Conservation (phyloP, 148 eudicot genomes). For the Cornus kousa region DNA sequence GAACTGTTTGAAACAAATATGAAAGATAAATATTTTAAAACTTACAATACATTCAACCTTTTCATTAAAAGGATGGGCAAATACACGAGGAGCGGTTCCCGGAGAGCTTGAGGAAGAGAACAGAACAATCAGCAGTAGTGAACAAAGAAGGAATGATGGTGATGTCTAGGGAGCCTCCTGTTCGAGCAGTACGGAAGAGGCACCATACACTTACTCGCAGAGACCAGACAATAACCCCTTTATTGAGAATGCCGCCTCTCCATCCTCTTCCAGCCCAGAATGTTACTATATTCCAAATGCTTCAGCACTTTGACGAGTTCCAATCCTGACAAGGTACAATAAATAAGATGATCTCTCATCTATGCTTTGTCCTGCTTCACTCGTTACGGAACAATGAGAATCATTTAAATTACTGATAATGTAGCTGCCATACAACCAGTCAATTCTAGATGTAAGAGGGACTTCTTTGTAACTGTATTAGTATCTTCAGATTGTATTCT, state of each 20-base stretch:
- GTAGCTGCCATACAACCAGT: neutral
- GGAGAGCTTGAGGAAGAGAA: constrained; percentile 21
- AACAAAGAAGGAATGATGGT: constrained; percentile 15
- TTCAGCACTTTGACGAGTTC: constrained; percentile 17
- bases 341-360: neutral
- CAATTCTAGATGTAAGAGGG: neutral
- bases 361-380: neutral
- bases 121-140: constrained; percentile 5
- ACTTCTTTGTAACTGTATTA: neutral
- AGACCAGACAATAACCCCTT: constrained; percentile 12
- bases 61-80: neutral
- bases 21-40: too few species aligned
- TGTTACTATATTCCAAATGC: constrained; percentile 13
- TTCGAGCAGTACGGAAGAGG: constrained; percentile 26
- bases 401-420: neutral
- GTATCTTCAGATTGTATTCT: neutral
- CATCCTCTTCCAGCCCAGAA: constrained; percentile 19
- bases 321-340: constrained; percentile 18
- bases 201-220: constrained; percentile 14
- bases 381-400: neutral
- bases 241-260: constrained; percentile 17
- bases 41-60: neutral
- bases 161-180: constrained; percentile 14
- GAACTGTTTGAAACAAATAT: too few species aligned
- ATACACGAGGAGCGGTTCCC: constrained; percentile 16